phyloP scores from a whole-genome alignment of 2,329 filamentous ascomycete genomes.

The Sporothrix curviconia region DNA sequence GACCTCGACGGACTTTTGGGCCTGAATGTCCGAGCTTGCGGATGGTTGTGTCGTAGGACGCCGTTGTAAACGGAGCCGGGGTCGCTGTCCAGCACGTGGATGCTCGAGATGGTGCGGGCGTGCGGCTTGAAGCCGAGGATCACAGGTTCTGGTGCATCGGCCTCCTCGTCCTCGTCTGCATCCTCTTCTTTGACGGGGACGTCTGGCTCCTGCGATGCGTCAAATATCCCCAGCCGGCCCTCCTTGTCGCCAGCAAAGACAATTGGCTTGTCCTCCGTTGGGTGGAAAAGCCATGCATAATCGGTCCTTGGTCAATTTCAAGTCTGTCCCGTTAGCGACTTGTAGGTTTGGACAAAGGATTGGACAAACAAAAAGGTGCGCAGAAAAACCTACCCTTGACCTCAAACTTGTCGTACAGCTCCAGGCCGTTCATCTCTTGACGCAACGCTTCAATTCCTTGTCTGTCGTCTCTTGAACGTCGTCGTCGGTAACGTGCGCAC shows the following conservation, averaged over 20 bases:
- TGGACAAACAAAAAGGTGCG: not conserved
- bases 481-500: constrained; percentile 74
- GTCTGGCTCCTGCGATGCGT: constrained; percentile 62
- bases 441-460: constrained; percentile 67
- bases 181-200: constrained; percentile 46
- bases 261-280: constrained; percentile 75
- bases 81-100: constrained; percentile 69
- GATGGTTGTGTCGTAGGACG: constrained; percentile 90
- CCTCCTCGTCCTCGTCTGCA: constrained; percentile 58
- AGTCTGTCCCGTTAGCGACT: constrained; percentile 45
- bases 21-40: constrained; percentile 77
- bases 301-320: constrained; percentile 84
- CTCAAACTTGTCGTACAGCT: constrained; percentile 76
- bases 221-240: constrained; percentile 83
- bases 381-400: constrained; percentile 57
- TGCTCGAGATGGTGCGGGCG: constrained; percentile 77
- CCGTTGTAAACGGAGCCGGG: constrained; percentile 70
- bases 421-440: constrained; percentile 67
- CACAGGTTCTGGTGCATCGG: constrained; percentile 64
- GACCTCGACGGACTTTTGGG: constrained; percentile 71
- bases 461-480: constrained; percentile 75
- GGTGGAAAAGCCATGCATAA: constrained; percentile 89
- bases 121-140: constrained; percentile 89
- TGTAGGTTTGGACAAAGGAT: no score
- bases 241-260: constrained; percentile 93